Evolutionary conservation across 768 basidiomycete genomes (phyloP), one percentile per base, ranked within the genome.

Genomic region (Boletellus emodensis): DNA sequence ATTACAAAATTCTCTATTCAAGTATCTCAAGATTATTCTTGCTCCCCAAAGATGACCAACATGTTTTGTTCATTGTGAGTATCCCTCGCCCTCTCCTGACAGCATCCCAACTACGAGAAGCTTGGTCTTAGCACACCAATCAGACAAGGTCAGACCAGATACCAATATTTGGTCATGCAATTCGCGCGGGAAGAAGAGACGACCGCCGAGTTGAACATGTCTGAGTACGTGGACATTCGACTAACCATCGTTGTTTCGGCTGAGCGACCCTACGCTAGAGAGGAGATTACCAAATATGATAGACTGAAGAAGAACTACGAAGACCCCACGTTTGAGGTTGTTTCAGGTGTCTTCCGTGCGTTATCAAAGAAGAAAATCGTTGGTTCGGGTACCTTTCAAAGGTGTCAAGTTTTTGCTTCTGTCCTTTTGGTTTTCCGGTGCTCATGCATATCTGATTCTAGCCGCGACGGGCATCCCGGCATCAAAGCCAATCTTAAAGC

Each of bases 401-500:
- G 85, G 92, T 87, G 67, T 43, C 13, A 14, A n/a, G 8, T 10
- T n/a, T 22, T 18, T 30, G 1, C 9, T 18, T 11, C 13, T 22
- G n/a, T 10, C 1, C 17, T 32, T 15, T 3, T 9, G 2, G n/a
- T 24, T 20, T 42, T 22, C 11, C 6, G 22, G 42, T 40, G 15
- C 51, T 49, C 20, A 56, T 33, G 13, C 18, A 35, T 18, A 30
- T 24, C 24, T 13, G 17, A 32, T 53, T 44, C 10, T 55, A 95
- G 93, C 59, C 90, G 88, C 28, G 85, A 87, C 59, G 91, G 93
- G 4, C 87, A 93, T 56, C 87, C 90, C 14, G 91, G 92, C n/a
- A 86, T 99, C 72, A 98, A 98, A 72, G 93, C 92, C 60, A 96
- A 97, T 68, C 78, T 98, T 59, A 98, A 98, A 71, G 96, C 96